phyloP scores from a whole-genome alignment of 306 rosid species.

The Quillaja saponaria region DNA sequence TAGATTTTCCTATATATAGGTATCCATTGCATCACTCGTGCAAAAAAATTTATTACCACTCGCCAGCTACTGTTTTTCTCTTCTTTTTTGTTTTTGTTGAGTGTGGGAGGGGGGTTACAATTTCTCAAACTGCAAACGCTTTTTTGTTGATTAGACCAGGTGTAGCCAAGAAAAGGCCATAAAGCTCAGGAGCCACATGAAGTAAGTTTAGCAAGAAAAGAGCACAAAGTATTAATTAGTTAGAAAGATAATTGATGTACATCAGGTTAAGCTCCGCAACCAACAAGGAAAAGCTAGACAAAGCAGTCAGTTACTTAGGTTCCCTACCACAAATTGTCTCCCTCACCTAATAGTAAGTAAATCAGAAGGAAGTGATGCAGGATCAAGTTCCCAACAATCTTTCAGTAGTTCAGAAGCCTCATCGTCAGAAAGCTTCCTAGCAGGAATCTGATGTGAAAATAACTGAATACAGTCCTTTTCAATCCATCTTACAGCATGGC shows the following conservation, averaged over 20 bases:
- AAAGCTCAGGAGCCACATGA: too few relatives aligned
- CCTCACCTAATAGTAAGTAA: slow-evolving; percentile 46
- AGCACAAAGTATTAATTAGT: neutral
- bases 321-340: slow-evolving; percentile 30
- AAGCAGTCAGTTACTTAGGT: slow-evolving; percentile 20
- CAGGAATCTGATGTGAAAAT: slow-evolving; percentile 89
- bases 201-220: too few relatives aligned
- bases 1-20: too few relatives aligned
- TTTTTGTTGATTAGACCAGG: too few relatives aligned
- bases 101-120: too few relatives aligned
- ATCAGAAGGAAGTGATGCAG: slow-evolving; percentile 87
- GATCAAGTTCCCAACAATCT: slow-evolving; percentile 95
- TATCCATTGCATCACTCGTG: too few relatives aligned
- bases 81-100: too few relatives aligned
- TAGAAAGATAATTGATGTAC: slow-evolving; percentile 21
- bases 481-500: slow-evolving; percentile 63
- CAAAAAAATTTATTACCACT: too few relatives aligned
- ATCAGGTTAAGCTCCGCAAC: slow-evolving; percentile 20
- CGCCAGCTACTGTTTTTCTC: too few relatives aligned
- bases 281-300: slow-evolving; percentile 30
- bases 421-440: slow-evolving; percentile 55
- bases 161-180: too few relatives aligned
- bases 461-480: slow-evolving; percentile 53
- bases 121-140: too few relatives aligned
- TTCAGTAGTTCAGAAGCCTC: slow-evolving; percentile 59